A percentile compares a stretch with the other conserved stretches of the same genome.
Evolutionary conservation across 2,329 filamentous ascomycete species (phyloP).

Genomic region (Alternaria postmessia): DNA sequence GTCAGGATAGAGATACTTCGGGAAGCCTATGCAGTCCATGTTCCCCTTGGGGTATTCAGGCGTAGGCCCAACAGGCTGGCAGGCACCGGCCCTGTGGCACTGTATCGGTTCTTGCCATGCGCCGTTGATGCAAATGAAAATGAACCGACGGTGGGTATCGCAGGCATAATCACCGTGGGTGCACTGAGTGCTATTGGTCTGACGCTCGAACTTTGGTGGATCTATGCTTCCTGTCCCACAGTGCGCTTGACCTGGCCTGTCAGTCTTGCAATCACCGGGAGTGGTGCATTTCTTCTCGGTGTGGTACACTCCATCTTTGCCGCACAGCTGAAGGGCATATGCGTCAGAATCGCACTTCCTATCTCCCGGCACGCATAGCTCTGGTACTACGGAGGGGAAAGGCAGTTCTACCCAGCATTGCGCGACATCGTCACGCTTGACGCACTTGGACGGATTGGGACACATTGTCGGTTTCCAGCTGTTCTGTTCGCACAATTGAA

Average conservation of each 20-base stretch:
- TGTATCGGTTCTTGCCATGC: background rate
- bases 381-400: background rate
- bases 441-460: background rate
- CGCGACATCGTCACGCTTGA: background rate
- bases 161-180: background rate
- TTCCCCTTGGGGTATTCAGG: constrained; percentile 5
- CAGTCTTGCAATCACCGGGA: constrained; percentile 9
- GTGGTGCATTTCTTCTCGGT: constrained; percentile 9
- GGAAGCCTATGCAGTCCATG: background rate
- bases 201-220: background rate
- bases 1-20: background rate
- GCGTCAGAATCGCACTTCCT: constrained; percentile 2
- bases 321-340: constrained; percentile 7
- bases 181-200: background rate
- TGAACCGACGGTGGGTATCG: background rate
- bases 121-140: background rate
- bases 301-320: background rate
- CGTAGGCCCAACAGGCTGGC: background rate
- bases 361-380: constrained; percentile 5
- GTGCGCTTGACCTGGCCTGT: constrained; percentile 1
- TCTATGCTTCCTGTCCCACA: constrained; percentile 6
- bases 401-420: background rate
- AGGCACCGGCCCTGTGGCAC: background rate
- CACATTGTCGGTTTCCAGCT: constrained; percentile 2
- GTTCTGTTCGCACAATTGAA: constrained; percentile 1